phyloP scores from a whole-genome alignment of 2,329 filamentous ascomycete species.

The Pleoardoris graminearum region DNA sequence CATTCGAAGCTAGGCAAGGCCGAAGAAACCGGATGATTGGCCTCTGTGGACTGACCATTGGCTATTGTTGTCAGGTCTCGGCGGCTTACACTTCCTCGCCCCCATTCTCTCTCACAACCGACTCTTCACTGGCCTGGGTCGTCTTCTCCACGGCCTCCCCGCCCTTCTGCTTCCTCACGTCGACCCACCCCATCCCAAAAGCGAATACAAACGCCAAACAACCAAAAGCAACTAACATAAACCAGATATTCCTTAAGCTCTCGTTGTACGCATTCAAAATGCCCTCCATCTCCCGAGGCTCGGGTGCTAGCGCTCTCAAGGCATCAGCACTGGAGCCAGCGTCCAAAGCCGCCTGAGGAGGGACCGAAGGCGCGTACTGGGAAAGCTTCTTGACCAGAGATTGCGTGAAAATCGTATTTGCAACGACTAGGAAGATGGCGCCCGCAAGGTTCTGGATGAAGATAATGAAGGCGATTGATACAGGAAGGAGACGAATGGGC shows the following conservation, averaged over 20 bases:
- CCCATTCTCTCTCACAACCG: not conserved
- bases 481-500: constrained; percentile 27
- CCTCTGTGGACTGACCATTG: not conserved
- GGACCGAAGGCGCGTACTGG: constrained; percentile 29
- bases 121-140: not conserved
- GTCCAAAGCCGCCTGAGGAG: constrained; percentile 21
- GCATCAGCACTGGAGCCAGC: constrained; percentile 31
- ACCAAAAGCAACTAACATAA: constrained; percentile 22
- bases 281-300: constrained; percentile 21
- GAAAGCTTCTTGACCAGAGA: constrained; percentile 19
- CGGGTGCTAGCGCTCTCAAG: constrained; percentile 24
- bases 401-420: constrained; percentile 34
- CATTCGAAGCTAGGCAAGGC: no score
- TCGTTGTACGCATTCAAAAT: constrained; percentile 30
- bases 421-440: constrained; percentile 35
- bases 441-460: constrained; percentile 44
- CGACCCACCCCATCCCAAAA: constrained; percentile 30
- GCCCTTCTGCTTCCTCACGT: constrained; percentile 24
- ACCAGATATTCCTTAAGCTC: constrained; percentile 31
- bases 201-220: constrained; percentile 16
- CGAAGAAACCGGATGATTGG: no score
- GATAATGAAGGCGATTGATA: constrained; percentile 38
- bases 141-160: not conserved
- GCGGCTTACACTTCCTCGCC: not conserved
- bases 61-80: not conserved